These are phyloP conservation scores for Poteriospumella lacustris DNA, from an alignment of 108 stramenopile species.

Conservation along the genomic window DNA sequence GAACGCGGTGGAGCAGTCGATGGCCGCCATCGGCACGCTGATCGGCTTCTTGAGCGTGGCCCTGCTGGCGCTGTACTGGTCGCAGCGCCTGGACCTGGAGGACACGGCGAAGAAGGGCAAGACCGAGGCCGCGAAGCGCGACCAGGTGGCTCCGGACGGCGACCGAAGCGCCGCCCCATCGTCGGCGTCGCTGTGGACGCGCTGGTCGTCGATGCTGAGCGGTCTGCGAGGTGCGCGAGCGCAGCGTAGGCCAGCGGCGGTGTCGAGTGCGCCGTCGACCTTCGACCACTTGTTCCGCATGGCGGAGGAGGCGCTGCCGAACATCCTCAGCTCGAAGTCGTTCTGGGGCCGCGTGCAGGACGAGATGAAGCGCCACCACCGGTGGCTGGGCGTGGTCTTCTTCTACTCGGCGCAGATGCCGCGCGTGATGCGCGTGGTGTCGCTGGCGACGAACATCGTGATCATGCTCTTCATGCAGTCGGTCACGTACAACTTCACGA, in stretches of 20 bases:
- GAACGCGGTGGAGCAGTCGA: background rate
- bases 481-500: background rate
- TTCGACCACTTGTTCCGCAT: too few relatives aligned
- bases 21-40: background rate
- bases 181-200: background rate
- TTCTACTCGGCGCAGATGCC: background rate
- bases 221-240: too few relatives aligned
- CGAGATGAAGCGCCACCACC: background rate
- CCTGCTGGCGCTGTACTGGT: background rate
- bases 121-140: background rate
- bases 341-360: background rate
- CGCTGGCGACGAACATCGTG: background rate
- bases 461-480: constrained; percentile 13
- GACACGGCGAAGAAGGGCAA: too few relatives aligned
- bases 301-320: background rate
- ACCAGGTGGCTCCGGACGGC: too few relatives aligned
- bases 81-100: background rate
- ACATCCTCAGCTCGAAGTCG: background rate
- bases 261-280: too few relatives aligned
- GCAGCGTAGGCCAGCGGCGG: too few relatives aligned
- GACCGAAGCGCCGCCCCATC: too few relatives aligned
- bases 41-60: background rate
- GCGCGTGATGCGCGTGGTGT: background rate
- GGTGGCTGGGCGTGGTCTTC: constrained; percentile 4
- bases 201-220: background rate